Percentiles rank a stretch among this genome's conserved stretches.
Evolutionary conservation across 495 filamentous ascomycete species (phyloP).

Genomic region (Neurospora sp.): DNA sequence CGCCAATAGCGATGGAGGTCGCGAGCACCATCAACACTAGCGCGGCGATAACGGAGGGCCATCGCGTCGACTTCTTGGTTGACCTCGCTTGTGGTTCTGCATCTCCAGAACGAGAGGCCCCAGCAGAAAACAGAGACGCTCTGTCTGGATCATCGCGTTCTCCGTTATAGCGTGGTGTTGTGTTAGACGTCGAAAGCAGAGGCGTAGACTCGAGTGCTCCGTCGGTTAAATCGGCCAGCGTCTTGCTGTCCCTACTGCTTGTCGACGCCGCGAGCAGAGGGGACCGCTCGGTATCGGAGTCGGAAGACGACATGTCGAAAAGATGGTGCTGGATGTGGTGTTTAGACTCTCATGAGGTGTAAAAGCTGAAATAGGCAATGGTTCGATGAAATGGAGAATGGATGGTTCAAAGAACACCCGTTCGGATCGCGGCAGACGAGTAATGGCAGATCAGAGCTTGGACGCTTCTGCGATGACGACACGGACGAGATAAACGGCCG

Average conservation of each 20-base stretch:
- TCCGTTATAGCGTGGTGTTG: conserved; percentile 38
- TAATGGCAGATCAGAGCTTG: background rate
- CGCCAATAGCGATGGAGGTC: conserved; percentile 43
- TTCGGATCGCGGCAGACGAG: background rate
- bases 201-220: conserved; percentile 42
- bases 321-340: background rate
- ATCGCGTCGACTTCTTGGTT: conserved; percentile 25
- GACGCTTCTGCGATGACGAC: background rate
- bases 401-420: background rate
- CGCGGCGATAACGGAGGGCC: conserved; percentile 39
- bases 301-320: background rate
- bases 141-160: conserved; percentile 25
- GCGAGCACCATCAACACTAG: conserved; percentile 27
- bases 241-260: background rate
- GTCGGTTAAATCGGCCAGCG: conserved; percentile 1
- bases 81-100: conserved; percentile 7
- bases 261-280: background rate
- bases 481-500: background rate
- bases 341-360: background rate
- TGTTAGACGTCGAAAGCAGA: conserved; percentile 33
- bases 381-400: background rate
- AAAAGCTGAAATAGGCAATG: background rate
- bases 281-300: background rate
- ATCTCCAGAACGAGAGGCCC: conserved; percentile 16
- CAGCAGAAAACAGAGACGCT: conserved; percentile 20